Evolutionary conservation across 2,329 filamentous ascomycete genomes (phyloP), one percentile per base, ranked within the genome.

Genomic region (Talaromyces sp.): DNA sequence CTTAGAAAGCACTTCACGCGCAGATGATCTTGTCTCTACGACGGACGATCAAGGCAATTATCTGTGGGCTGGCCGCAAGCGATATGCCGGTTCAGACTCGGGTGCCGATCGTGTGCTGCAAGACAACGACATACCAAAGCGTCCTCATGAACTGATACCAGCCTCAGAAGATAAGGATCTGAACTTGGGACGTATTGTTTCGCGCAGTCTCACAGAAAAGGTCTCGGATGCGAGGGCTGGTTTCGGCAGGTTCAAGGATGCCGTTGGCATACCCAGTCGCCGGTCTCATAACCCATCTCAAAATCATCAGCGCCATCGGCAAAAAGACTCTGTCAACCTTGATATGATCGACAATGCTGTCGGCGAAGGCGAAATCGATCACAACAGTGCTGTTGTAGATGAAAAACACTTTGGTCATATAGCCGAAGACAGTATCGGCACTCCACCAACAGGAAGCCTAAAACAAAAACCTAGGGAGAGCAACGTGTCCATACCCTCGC

Each of bases 181-280:
- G 62, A 75, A 82, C 23, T 73, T 86, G 25, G 84, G 87, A 33
- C 87, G 84, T 67, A 84, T 85, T 0, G 84, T 92, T 16, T 89
- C 93, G 74, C 95, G 91, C 73, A 90, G 88, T 64, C 90, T 95
- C 16, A 89, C 89, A 2, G 90, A 86, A 5, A 89, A 89, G 67
- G 89, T 91, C 72, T 90, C 85, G 66, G 92, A 96, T 75, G 90
- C 92, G 52, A 87, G 89, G 54, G 92, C 89, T 62, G 92, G 92
- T 0, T 83, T 96, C 62, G 90, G 90, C 1, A 87, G 91, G 39
- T 92, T 97, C 73, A 93, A 93, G 71, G 92, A 93, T 71, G 91
- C 88, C 2, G 89, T 96, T 39, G 90, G 91, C 1, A 58, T 76
- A 4, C 72, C 73, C 14, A 69, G 72, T 28, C 70, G 75, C 46